A percentile compares a stretch with the other conserved stretches of the same genome.
These are phyloP conservation scores for Penicillium steckii DNA, from an alignment of 495 filamentous ascomycete species.

Conservation along the genomic window DNA sequence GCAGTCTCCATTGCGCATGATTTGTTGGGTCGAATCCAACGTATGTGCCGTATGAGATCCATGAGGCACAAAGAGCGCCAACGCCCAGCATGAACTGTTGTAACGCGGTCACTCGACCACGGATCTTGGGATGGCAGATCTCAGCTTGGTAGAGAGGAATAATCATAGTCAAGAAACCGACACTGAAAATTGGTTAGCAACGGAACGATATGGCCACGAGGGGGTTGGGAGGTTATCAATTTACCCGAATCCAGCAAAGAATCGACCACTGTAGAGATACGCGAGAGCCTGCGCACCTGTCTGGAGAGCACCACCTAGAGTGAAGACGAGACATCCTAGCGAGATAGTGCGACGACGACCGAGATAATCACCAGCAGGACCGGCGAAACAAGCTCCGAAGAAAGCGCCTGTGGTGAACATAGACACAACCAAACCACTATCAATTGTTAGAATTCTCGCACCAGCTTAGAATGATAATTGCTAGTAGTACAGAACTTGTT, in stretches of 20 bases:
- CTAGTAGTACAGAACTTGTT: too few species aligned
- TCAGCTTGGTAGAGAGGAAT: slow-evolving; percentile 48
- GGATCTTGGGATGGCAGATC: slow-evolving; percentile 43
- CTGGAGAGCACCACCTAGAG: slow-evolving; percentile 43
- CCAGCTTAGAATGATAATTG: neutral
- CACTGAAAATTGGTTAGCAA: slow-evolving; percentile 18
- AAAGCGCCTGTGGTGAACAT: slow-evolving; percentile 59
- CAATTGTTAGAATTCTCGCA: neutral
- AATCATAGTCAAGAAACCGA: slow-evolving; percentile 61
- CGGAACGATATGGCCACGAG: neutral
- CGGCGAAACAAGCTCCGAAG: slow-evolving; percentile 38
- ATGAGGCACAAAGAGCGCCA: slow-evolving; percentile 37
- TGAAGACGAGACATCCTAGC: slow-evolving; percentile 44
- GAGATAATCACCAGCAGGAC: slow-evolving; percentile 37
- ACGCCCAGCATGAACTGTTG: slow-evolving; percentile 49
- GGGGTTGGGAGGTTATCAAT: slow-evolving; percentile 37
- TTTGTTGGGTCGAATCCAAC: slow-evolving; percentile 47
- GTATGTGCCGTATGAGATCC: slow-evolving; percentile 47
- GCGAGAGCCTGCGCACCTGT: slow-evolving; percentile 37
- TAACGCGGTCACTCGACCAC: slow-evolving; percentile 40
- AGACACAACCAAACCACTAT: slow-evolving; percentile 63
- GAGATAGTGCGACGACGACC: slow-evolving; percentile 44
- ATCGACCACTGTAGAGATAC: slow-evolving; percentile 40
- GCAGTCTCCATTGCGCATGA: slow-evolving; percentile 41
- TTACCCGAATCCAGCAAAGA: slow-evolving; percentile 51